Conservation (phyloP, 1,139 yeast genomes). For the Geotrichum klebahnii region DNA sequence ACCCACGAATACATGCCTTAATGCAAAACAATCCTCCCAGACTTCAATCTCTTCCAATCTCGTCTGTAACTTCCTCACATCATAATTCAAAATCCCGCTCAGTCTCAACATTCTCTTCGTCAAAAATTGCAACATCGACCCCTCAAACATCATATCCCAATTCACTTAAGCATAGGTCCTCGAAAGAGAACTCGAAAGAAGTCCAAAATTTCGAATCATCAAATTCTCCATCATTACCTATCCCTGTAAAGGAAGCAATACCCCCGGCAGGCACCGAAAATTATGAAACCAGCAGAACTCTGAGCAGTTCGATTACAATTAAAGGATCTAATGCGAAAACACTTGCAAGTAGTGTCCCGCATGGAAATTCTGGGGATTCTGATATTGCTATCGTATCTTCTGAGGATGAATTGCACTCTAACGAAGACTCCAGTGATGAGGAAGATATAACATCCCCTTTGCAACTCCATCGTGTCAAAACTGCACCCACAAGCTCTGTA, state of each 20-base stretch:
- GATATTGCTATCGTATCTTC: slow-evolving; percentile 17
- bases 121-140: not conserved
- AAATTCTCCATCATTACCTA: not conserved
- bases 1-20: slow-evolving; percentile 32
- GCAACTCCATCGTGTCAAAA: slow-evolving; percentile 1
- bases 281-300: not conserved
- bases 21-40: slow-evolving; percentile 22
- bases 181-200: not conserved
- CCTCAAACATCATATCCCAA: not conserved
- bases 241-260: not conserved
- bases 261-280: not conserved
- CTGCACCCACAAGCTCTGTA: slow-evolving; percentile 15
- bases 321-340: slow-evolving; percentile 4
- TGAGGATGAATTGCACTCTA: slow-evolving; percentile 15
- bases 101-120: slow-evolving; percentile 2
- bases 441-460: slow-evolving; percentile 15
- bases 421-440: not conserved
- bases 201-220: not conserved
- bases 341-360: slow-evolving; percentile 9
- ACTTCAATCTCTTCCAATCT: not conserved
- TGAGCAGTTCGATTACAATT: not conserved
- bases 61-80: slow-evolving; percentile 1
- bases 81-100: slow-evolving; percentile 5
- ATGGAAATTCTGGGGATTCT: not conserved
- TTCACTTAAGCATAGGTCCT: not conserved